These are phyloP conservation scores for Ormosia semicastrata DNA, from an alignment of 306 rosid species.

Conservation along the genomic window DNA sequence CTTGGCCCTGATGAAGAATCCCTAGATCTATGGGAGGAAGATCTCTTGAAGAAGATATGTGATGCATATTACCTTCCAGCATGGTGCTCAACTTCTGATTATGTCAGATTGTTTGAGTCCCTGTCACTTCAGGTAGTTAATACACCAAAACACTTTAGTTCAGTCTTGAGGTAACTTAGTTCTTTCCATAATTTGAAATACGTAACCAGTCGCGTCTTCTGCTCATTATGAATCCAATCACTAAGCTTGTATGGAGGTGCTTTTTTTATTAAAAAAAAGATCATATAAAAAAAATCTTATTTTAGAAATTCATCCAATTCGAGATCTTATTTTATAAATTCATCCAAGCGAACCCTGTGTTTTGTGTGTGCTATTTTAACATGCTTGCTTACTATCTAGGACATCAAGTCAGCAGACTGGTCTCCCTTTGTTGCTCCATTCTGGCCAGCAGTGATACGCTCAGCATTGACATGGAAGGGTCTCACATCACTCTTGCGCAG, in stretches of 20 bases:
- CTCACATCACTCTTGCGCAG: constrained; percentile 62
- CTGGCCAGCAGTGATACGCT: constrained; percentile 94
- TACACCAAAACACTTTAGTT: not conserved
- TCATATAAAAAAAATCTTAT: too few species aligned
- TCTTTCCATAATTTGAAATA: not conserved
- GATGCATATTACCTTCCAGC: constrained; percentile 83
- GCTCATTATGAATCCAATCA: not conserved
- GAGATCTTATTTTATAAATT: too few species aligned
- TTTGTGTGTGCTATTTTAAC: too few species aligned
- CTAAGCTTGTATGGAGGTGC: too few species aligned
- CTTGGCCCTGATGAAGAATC: constrained; percentile 61
- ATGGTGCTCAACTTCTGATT: constrained; percentile 88
- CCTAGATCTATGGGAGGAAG: constrained; percentile 64
- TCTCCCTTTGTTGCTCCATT: constrained; percentile 79
- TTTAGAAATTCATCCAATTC: too few species aligned
- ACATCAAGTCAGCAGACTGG: constrained; percentile 85
- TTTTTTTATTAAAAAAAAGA: too few species aligned
- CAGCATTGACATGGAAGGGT: constrained; percentile 83
- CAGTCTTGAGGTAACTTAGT: not conserved
- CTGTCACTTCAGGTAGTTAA: constrained; percentile 53
- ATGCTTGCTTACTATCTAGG: constrained; percentile 35
- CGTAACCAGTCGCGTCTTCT: not conserved
- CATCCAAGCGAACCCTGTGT: too few species aligned
- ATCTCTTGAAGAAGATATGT: constrained; percentile 70
- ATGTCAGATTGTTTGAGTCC: constrained; percentile 59